Evolutionary conservation across 1,139 yeast genomes (phyloP), one percentile per base, ranked within the genome.

Genomic region (Yamadazyma kanchanaburiensis): DNA sequence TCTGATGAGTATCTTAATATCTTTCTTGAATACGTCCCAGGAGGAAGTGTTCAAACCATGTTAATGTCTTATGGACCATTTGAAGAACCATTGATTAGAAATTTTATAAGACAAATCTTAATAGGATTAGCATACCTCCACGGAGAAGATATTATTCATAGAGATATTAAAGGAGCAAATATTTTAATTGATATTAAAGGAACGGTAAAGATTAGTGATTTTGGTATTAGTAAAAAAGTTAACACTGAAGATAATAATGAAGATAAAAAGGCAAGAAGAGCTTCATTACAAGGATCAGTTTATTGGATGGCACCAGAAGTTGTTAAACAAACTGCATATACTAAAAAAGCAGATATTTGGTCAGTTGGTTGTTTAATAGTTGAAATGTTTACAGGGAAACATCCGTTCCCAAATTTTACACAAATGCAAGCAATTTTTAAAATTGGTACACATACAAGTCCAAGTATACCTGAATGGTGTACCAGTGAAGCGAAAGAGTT

Each of bases 301-400:
- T 89, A 81, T 50, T 89, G 97, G 97, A 89, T 89, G 97, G 96
- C 96, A 0, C 97, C 97, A 0, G 97, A 89, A 53, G 96, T 89
- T 10, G 96, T 88, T 10, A 85, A 86, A 48, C 96, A 88, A 50
- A 80, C 87, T 1, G 85, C 91, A 0, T 85, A 87, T 36, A 88
- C 96, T 4, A 77, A 83, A 30, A 86, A 85, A 51, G 95, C 95
- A 0, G 97, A 89, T 53, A 87, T 89, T 18, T 89, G 97, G 97
- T 85, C 95, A 0, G 84, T 89, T 4, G 97, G 96, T 0, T 87
- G 96, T 54, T 70, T 89, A 19, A 75, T 88, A 12, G 80, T 89
- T 18, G 97, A 89, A 55, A 89, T 89, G 96, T 84, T 84, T 50
- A 86, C 96, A 0, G 96, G 96, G 3, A 78, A 80, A 38, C 96